Base-by-base conservation (phyloP, 2,329 filamentous ascomycete species). In the Claviceps purpurea region DNA sequence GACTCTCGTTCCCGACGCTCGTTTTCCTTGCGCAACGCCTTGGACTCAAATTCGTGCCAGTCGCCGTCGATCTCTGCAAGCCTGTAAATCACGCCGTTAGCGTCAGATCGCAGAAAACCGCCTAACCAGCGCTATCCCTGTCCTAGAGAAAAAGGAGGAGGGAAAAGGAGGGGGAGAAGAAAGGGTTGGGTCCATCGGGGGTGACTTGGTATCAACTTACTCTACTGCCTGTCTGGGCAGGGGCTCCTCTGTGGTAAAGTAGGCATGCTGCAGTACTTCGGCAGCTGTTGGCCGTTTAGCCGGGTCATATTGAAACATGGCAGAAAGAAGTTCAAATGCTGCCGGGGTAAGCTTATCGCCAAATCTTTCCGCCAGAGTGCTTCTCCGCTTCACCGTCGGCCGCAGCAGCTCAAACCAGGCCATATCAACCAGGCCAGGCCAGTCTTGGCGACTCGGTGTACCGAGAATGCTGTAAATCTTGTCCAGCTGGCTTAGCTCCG, bases 21-120 rank as follows among this genome's bases (percentile, higher is more conserved):
- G 60, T 89, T 91, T 66, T 96, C 90, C 59, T 93, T 93, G 37
- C 93, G 78, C 26, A 95, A 75, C 16, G 89, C 90, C 70, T 98
- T 98, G 52, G 89, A 95, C 70, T 98, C 93, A 62, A 97, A 95
- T 65, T 98, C 93, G 64, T 98, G 93, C 93, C 93, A 98, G 61
- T 98, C 93, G 22, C 93, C 93, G 60, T 93, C 81, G 34, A 98
- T 77, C 48, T 83, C 74, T 54, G 84, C 82, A 49, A 98, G 77
- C 62, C 86, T 87, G 56, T 54, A 40, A 38, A 51, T 18, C 46
- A 18, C 26, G 3, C 5, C 30, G 38, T 52, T 49, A 45, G 41
- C 41, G 47, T 34, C 14, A 7, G 22, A n/a, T 7, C 7, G 26
- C 26, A 30, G 26, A 30, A 3, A 30, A 30, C 26, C 26, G 26